These are phyloP conservation scores for Cairneyella variabilis DNA, from an alignment of 495 filamentous ascomycete species.

Conservation along the genomic window DNA sequence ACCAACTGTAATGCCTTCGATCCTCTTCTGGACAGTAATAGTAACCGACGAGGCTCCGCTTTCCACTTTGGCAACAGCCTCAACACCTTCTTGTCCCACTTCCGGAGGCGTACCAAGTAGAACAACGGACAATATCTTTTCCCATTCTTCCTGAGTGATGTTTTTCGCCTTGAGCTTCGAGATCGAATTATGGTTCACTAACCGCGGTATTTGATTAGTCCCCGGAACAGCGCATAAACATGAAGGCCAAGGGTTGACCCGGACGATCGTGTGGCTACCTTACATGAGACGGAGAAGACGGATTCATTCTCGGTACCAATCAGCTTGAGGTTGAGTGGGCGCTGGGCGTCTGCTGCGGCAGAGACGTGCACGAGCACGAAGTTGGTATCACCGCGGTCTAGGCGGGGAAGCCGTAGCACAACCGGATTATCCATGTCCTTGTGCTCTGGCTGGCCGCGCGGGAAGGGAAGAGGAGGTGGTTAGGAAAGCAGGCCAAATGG, in stretches of 20 bases:
- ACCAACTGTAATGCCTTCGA: slow-evolving; percentile 53
- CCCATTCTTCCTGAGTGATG: slow-evolving; percentile 55
- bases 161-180: slow-evolving; percentile 44
- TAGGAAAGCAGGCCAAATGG: no score
- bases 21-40: slow-evolving; percentile 52
- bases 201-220: slow-evolving; percentile 24
- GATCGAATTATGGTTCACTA: slow-evolving; percentile 46
- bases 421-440: no score
- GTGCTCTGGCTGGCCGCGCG: no score
- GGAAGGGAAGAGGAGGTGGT: neutral
- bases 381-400: slow-evolving; percentile 40
- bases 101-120: slow-evolving; percentile 28
- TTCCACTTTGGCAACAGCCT: slow-evolving; percentile 28
- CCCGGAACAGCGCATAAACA: slow-evolving; percentile 21
- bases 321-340: slow-evolving; percentile 55
- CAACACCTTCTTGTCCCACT: slow-evolving; percentile 26
- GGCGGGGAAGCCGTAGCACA: slow-evolving; percentile 40
- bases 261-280: slow-evolving; percentile 23
- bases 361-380: slow-evolving; percentile 58
- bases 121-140: slow-evolving; percentile 37
- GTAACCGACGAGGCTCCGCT: slow-evolving; percentile 36
- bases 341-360: slow-evolving; percentile 34
- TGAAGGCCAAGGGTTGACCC: slow-evolving; percentile 11
- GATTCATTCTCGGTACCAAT: slow-evolving; percentile 64
- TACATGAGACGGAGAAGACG: slow-evolving; percentile 56